Percentiles rank a stretch among this genome's conserved stretches.
Conservation (phyloP, 371 early-diverging fungal genomes). For the Apophysomyces elegans region DNA sequence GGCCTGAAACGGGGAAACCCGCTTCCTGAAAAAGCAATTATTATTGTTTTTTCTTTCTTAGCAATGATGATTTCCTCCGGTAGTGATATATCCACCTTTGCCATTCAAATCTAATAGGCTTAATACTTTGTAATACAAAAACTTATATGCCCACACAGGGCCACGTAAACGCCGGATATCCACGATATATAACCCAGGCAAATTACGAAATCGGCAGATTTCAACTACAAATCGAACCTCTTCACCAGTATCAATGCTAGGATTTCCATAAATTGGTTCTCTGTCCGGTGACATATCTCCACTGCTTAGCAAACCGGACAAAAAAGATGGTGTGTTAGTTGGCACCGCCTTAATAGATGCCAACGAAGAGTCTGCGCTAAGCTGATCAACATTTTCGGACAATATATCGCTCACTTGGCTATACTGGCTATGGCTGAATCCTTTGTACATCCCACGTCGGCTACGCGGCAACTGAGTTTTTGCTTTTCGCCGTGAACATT, state of each 20-base stretch:
- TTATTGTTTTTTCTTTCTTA: not conserved
- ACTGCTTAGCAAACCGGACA: not conserved
- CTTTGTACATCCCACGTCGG: not conserved
- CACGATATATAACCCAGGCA: slow-evolving; percentile 84
- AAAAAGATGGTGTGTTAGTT: not conserved
- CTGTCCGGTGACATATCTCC: slow-evolving; percentile 7
- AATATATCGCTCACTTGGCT: not conserved
- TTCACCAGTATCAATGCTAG: slow-evolving; percentile 81
- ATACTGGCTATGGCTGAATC: not conserved
- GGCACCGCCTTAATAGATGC: slow-evolving; percentile 2
- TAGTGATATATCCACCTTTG: slow-evolving; percentile 46
- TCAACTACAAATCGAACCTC: slow-evolving; percentile 84
- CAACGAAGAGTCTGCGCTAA: not conserved
- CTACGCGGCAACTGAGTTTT: not conserved
- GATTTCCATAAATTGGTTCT: slow-evolving; percentile 91
- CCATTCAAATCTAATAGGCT: slow-evolving; percentile 51
- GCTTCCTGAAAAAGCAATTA: too few species aligned
- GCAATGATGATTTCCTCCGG: not conserved
- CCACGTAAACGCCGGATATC: slow-evolving; percentile 86
- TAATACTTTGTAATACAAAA: slow-evolving; percentile 78
- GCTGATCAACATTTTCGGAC: not conserved
- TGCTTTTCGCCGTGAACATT: slow-evolving; percentile 18
- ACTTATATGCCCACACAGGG: slow-evolving; percentile 90
- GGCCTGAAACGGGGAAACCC: too few species aligned
- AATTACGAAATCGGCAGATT: slow-evolving; percentile 85